Percentiles rank a stretch among this genome's conserved stretches.
These are phyloP conservation scores for Coprinopsis sp. DNA, from an alignment of 768 basidiomycete genomes.

Conservation along the genomic window DNA sequence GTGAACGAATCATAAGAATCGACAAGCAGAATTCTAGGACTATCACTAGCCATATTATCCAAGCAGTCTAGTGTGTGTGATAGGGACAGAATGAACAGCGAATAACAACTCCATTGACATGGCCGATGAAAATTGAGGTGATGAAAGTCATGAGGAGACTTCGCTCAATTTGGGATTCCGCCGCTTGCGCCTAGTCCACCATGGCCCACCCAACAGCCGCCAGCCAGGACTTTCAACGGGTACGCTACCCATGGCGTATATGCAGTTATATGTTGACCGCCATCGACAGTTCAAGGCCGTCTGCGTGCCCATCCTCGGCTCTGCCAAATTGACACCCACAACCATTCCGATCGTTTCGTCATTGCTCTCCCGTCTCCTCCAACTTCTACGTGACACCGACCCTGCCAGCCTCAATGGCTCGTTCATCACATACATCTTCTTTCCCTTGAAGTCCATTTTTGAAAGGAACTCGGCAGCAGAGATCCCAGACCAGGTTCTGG, in stretches of 20 bases:
- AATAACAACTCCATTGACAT: too few relatives aligned
- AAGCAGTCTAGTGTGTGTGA: too few relatives aligned
- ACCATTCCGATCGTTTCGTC: slow-evolving; percentile 43
- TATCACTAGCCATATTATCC: slow-evolving; percentile 31
- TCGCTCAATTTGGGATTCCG: neutral
- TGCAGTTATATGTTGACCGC: neutral
- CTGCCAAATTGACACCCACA: slow-evolving; percentile 56
- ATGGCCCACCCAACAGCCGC: neutral
- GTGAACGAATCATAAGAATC: slow-evolving; percentile 89
- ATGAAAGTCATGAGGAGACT: too few relatives aligned
- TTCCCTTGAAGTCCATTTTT: slow-evolving; percentile 82
- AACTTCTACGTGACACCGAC: slow-evolving; percentile 38
- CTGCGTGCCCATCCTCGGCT: slow-evolving; percentile 78
- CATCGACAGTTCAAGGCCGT: slow-evolving; percentile 52
- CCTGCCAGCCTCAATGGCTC: slow-evolving; percentile 42
- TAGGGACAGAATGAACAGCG: neutral
- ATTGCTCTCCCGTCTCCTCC: slow-evolving; percentile 52
- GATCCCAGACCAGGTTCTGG: slow-evolving; percentile 78
- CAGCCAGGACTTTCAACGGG: slow-evolving; percentile 7
- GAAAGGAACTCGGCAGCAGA: slow-evolving; percentile 63
- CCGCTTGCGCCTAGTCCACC: neutral
- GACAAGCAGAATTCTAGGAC: slow-evolving; percentile 59
- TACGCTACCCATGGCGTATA: neutral
- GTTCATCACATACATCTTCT: slow-evolving; percentile 78
- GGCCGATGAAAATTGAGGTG: too few relatives aligned